Base-by-base conservation (phyloP, 2,329 filamentous ascomycete species). In the Pseudofabraea citricarpa region DNA sequence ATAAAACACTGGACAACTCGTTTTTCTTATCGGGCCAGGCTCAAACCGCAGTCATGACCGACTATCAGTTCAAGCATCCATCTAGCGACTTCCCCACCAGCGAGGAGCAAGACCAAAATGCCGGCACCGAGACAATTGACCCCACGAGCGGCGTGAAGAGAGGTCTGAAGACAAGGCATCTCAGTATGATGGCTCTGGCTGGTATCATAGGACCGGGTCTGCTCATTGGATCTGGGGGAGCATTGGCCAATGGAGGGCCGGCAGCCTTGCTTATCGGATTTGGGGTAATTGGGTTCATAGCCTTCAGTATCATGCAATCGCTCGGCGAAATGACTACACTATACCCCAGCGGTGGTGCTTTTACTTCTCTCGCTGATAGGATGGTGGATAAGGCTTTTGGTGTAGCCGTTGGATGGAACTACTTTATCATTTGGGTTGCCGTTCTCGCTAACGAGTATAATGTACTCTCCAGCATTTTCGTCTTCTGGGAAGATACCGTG, bases 401-500 rank as follows among this genome's bases (percentile, higher is more conserved):
- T 1, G 71, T 73, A 36, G 69, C 66, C 7, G 58, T 75, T 1
- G 71, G 70, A 4, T 73, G 71, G 64, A 72, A 70, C 35, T 74
- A 74, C 54, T 74, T 65, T 62, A 71, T 68, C 45, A 51, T 69
- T 3, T 37, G 35, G 35, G 73, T 93, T 2, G 75, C 88, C 26
- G 79, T 89, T 0, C 64, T 94, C 26, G 88, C 88, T 0, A 72
- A 93, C 36, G 89, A 94, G 63, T 84, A 94, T 44, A 87, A 93
- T 50, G 86, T 87, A 3, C 88, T 87, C 1, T 83, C 87, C 3
- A 77, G 93, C 19, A 91, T 87, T 0, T 81, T 94, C 40, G 73
- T 79, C 22, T 94, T 86, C 58, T 95, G 89, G 89, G 80, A 41
- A 12, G 23, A 16, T 6, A 36, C 13, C 9, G 13, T 43, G 13